Evolutionary conservation across 1,139 yeast genomes (phyloP), one percentile per base, ranked within the genome.

Genomic region (Pichia norvegensis): DNA sequence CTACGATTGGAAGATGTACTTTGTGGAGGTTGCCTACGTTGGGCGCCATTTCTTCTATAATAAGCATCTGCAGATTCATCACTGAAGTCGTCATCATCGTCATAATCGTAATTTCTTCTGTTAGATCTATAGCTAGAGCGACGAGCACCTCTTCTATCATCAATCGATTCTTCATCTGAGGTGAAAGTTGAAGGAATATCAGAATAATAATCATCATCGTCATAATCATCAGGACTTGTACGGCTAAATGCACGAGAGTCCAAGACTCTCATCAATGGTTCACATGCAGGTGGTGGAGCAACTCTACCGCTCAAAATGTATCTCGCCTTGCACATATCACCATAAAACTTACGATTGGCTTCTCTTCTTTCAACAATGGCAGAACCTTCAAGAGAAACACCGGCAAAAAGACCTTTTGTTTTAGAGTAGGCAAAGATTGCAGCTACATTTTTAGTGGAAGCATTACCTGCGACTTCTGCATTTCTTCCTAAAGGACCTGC

Each of bases 401-500:
- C 98, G 1, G 98, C 98, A 69, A 87, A 92, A 46, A 92, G 73
- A 50, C 98, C 98, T 64, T 94, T 92, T 3, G 97, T 90, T 66
- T 92, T 92, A 16, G 97, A 87, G 66, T 92, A 92, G 1, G 97
- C 72, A 63, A 90, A 92, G 17, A 92, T 82, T 5, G 98, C 95
- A 4, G 97, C 85, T 7, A 90, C 95, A 49, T 84, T 74, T 58
- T 83, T 83, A 49, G 87, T 68, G 3, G 97, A 86, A 0, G 97
- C 98, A 35, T 95, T 79, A 21, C 97, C 98, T 14, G 95, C 96
- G 36, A 96, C 97, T 65, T 92, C 98, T 4, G 97, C 98, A 59
- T 87, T 90, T 68, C 98, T 79, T 49, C 98, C 98, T 55, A 92
- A 68, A 0, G 98, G 98, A 36, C 98, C 98, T 0, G 97, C 97